Evolutionary conservation across 768 basidiomycete species (phyloP), one percentile per base, ranked within the genome.

Genomic region (Podaxis pistillaris): DNA sequence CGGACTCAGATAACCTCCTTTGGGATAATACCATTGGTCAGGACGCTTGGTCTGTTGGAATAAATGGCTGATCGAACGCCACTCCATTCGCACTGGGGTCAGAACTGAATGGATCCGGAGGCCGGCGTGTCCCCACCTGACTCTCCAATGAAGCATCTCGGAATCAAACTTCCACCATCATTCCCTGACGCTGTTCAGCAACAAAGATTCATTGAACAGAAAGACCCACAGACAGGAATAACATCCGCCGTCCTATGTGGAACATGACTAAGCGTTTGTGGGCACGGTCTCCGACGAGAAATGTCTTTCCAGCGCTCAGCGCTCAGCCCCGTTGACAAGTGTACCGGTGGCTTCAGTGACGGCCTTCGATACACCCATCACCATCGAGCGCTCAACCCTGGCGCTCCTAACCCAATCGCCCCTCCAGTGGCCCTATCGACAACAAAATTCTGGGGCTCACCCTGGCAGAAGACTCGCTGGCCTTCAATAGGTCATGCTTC

Each of bases 51-150:
- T 50, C 22, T 50, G 19, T 15, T 19, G 38, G 54, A 24, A 56
- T 13, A 19, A 56, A 56, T 19, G 38, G 19, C 15, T 40, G 26
- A 38, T 40, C 11, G 22, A 28, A 54, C 59, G 59, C 59, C 59
- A 60, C 59, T n/a, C 51, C 50, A 53, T 41, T 53, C 40, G 59
- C 51, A 19, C 37, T 40, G 40, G 38, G 8, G 13, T 40, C 53
- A 60, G 40, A 41, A 36, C 38, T 46, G 51, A 15, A 44, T 19
- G n/a, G 12, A 58, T 36, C 41, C n/a, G n/a, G 5, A 13, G 33
- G 12, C 38, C 40, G 30, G 19, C 51, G 22, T 22, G 22, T 60
- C 59, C 59, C 50, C 59, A 60, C 59, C 51, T 60, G 59, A 60
- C 50, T 19, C 37, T 51, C 47, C n/a, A 22, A 12, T n/a, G 53